Evolutionary conservation across 2,329 filamentous ascomycete species (phyloP), one percentile per base, ranked within the genome.

Genomic region (Beauveria caledonica): DNA sequence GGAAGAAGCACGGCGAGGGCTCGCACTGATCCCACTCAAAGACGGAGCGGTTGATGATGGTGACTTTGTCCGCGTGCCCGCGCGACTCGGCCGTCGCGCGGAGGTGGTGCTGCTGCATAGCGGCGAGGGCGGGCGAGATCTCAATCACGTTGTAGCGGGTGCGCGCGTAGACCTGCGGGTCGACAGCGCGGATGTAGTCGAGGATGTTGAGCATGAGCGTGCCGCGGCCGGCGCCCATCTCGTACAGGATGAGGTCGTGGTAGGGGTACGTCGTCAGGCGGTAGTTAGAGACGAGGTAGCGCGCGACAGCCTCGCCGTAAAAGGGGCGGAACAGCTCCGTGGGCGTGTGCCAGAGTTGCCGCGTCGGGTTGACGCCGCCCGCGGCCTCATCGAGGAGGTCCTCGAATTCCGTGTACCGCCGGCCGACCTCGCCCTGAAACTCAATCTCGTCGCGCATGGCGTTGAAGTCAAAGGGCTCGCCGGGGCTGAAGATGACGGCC

Each of bases 161-260:
- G 62, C 94, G 86, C 68, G 89, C 88, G 75, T 99, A 99, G 36
- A 99, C 93, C 65, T 92, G 89, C 0, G 92, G 91, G 68, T 97
- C 90, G 49, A 87, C 82, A 65, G 90, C 87, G 64, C 92, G 89
- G 72, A 99, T 96, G 74, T 95, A 96, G 78, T 99, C 93, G 63
- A 99, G 82, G 61, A 99, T 92, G 74, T 99, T 99, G 71, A 94
- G 82, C 94, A 99, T 99, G 71, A 99, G 83, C 0, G 95, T 99
- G 64, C 94, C 94, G 68, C 96, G 93, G 68, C 94, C 94, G 44
- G 94, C 94, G 57, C 94, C 94, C 89, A 99, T 96, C 73, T 99
- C 94, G 81, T 97, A 99, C 73, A 99, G 95, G 68, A 96, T 90
- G 57, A 99, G 83, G 74, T 99, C 94, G 74, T 97, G 87, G 78